A percentile compares a stretch with the other conserved stretches of the same genome.
These are phyloP conservation scores for Penicillium paradoxum DNA, from an alignment of 495 filamentous ascomycete species.

Conservation along the genomic window DNA sequence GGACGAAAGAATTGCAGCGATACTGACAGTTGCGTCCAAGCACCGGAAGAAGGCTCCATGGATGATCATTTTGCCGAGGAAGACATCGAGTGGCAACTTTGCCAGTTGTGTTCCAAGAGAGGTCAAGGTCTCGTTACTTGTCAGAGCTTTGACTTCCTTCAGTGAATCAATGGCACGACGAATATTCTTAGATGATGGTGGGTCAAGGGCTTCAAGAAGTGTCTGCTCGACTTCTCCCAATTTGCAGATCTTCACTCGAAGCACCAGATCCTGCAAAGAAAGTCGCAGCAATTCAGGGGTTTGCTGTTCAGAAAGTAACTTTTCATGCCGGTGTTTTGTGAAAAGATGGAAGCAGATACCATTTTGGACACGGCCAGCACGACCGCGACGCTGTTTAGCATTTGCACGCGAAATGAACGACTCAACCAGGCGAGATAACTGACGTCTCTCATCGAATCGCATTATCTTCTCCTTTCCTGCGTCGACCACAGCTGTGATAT, in stretches of 20 bases:
- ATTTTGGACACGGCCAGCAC: constrained; percentile 93
- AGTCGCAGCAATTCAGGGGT: constrained; percentile 92
- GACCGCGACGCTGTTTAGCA: constrained; percentile 86
- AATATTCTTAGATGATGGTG: constrained; percentile 85
- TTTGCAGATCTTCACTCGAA: constrained; percentile 96
- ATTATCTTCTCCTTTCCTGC: constrained; percentile 95
- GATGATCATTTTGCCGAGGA: constrained; percentile 87
- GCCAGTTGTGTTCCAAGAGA: constrained; percentile 80
- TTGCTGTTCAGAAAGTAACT: constrained; percentile 77
- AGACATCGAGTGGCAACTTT: constrained; percentile 85
- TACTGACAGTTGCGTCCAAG: constrained; percentile 81
- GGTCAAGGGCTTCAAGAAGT: constrained; percentile 82
- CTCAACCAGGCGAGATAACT: constrained; percentile 83
- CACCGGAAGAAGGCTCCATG: constrained; percentile 80
- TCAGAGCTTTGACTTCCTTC: constrained; percentile 88
- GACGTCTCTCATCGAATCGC: constrained; percentile 87
- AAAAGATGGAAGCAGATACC: constrained; percentile 95
- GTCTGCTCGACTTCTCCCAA: constrained; percentile 88
- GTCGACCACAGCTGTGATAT: constrained; percentile 93
- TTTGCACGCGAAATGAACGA: constrained; percentile 92
- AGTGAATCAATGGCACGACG: constrained; percentile 86
- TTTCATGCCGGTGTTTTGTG: constrained; percentile 79
- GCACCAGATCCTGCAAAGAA: constrained; percentile 86
- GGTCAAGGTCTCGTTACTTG: constrained; percentile 73
- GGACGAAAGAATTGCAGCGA: constrained; percentile 86